Percentiles rank a stretch among this genome's conserved stretches.
These are phyloP conservation scores for Berkeleyomyces rouxiae DNA, from an alignment of 2,329 filamentous ascomycete species.

Conservation along the genomic window DNA sequence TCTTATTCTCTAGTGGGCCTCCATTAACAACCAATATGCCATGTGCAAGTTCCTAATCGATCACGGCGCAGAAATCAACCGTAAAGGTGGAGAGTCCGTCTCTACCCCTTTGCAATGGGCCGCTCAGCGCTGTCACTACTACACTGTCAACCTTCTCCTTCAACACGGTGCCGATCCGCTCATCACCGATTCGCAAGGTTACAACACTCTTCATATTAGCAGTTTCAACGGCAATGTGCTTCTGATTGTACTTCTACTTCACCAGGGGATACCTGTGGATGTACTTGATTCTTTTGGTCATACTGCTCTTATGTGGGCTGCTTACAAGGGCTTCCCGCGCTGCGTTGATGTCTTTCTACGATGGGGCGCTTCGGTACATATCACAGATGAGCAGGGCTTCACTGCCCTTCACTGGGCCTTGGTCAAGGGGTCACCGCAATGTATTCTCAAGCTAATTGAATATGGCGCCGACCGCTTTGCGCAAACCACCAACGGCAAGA, in stretches of 20 bases:
- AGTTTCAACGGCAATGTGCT: conserved; percentile 95
- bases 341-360: conserved; percentile 84
- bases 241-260: conserved; percentile 72
- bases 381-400: conserved; percentile 79
- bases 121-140: conserved; percentile 90
- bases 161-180: conserved; percentile 85
- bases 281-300: conserved; percentile 79
- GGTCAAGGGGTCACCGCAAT: conserved; percentile 78
- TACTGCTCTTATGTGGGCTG: conserved; percentile 95
- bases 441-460: conserved; percentile 86
- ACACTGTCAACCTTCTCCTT: conserved; percentile 83
- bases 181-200: conserved; percentile 83
- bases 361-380: conserved; percentile 90
- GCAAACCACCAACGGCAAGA: conserved; percentile 79
- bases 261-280: conserved; percentile 91
- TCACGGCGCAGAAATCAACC: conserved; percentile 75
- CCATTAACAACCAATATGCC: conserved; percentile 96
- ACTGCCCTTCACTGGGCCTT: conserved; percentile 93
- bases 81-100: conserved; percentile 85
- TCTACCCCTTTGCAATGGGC: conserved; percentile 95
- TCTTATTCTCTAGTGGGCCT: conserved; percentile 58
- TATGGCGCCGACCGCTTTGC: conserved; percentile 90
- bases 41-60: conserved; percentile 91
- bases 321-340: conserved; percentile 87
- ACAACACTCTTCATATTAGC: conserved; percentile 92